phyloP scores from a whole-genome alignment of 768 basidiomycete genomes.

The Macrocybe gigantea region DNA sequence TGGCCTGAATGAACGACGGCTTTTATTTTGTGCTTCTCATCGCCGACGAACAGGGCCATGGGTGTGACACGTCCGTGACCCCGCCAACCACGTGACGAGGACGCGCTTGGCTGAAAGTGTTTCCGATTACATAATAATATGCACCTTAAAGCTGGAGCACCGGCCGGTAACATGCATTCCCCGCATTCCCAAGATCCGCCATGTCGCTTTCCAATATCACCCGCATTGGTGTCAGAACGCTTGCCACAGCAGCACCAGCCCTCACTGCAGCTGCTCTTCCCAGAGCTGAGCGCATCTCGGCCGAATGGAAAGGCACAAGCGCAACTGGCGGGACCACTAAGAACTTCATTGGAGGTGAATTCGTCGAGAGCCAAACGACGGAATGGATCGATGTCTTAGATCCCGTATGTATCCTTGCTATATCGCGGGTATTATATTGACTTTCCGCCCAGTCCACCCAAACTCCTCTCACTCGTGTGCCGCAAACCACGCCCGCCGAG shows the following conservation, averaged over 20 bases:
- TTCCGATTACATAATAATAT: too few relatives aligned
- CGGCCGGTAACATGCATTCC: too few relatives aligned
- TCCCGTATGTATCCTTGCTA: constrained; percentile 51
- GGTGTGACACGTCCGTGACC: constrained; percentile 5
- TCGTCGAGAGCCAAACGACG: constrained; percentile 70
- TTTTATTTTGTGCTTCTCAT: too few relatives aligned
- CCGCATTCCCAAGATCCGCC: constrained; percentile 1
- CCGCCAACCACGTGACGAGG: constrained; percentile 14
- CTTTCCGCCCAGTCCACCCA: constrained; percentile 67
- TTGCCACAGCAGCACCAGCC: constrained; percentile 45
- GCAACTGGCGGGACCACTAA: constrained; percentile 83
- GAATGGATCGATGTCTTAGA: constrained; percentile 87
- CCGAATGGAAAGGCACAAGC: constrained; percentile 83
- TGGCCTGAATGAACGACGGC: too few relatives aligned
- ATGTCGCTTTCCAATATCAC: constrained; percentile 29
- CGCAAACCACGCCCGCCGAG: constrained; percentile 78
- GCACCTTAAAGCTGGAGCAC: too few relatives aligned
- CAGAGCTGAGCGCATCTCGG: constrained; percentile 64
- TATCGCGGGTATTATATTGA: not conserved
- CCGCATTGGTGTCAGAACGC: constrained; percentile 23
- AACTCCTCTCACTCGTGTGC: constrained; percentile 81
- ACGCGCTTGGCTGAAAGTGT: constrained; percentile 1
- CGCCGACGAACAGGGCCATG: not conserved
- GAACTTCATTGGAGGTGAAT: constrained; percentile 90
- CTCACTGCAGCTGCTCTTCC: constrained; percentile 50